These are phyloP conservation scores for Quercus berberidifolia DNA, from an alignment of 306 rosid genomes.

Conservation along the genomic window DNA sequence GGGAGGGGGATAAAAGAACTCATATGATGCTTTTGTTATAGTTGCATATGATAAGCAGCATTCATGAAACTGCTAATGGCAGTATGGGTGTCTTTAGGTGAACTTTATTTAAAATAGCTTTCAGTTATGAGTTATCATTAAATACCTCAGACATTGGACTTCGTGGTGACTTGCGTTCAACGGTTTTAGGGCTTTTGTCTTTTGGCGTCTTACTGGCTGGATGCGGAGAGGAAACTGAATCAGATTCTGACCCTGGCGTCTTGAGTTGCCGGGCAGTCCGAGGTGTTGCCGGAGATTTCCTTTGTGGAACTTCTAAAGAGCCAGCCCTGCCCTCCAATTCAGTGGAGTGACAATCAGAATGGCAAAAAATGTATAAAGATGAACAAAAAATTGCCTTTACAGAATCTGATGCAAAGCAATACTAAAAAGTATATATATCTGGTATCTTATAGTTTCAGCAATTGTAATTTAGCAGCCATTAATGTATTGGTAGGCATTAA, in stretches of 20 bases:
- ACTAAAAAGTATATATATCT: neutral
- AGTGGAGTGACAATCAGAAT: conserved; percentile 13
- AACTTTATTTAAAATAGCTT: neutral
- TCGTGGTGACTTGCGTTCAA: conserved; percentile 55
- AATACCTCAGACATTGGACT: conserved; percentile 68
- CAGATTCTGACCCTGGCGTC: conserved; percentile 41
- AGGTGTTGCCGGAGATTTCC: conserved; percentile 60
- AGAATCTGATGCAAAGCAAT: neutral
- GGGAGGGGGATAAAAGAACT: neutral
- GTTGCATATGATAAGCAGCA: neutral
- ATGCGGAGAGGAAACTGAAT: conserved; percentile 43
- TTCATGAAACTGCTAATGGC: neutral
- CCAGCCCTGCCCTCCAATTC: conserved; percentile 43
- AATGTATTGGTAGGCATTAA: neutral
- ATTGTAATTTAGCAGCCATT: neutral
- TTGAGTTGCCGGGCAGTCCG: conserved; percentile 47
- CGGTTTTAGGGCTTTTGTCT: conserved; percentile 51
- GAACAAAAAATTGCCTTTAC: conserved; percentile 3
- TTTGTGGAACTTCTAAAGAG: conserved; percentile 56
- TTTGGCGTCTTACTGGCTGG: conserved; percentile 52
- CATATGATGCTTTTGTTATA: neutral
- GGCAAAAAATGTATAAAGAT: neutral
- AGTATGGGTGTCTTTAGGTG: neutral
- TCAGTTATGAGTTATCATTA: neutral
- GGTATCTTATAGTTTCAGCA: neutral